These are phyloP conservation scores for Colletotrichum falcatum DNA, from an alignment of 2,329 filamentous ascomycete species.

Conservation along the genomic window DNA sequence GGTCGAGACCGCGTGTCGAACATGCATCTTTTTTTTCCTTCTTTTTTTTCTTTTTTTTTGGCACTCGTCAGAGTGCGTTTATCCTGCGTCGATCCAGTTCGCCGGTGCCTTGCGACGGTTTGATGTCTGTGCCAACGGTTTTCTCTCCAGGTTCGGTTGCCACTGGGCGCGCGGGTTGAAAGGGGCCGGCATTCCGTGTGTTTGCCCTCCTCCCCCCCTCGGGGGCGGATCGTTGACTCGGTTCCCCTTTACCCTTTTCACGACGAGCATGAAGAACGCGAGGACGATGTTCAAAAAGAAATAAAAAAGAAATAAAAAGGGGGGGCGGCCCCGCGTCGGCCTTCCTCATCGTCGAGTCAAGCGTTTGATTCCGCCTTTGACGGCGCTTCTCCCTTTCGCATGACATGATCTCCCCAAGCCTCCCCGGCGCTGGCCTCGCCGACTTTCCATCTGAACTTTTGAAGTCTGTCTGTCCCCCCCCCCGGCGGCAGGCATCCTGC, in stretches of 20 bases:
- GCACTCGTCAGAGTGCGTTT: too few relatives aligned
- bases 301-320: background rate
- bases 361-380: background rate
- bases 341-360: constrained; percentile 7
- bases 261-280: background rate
- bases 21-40: too few relatives aligned
- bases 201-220: too few relatives aligned
- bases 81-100: background rate
- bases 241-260: too few relatives aligned
- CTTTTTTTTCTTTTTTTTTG: too few relatives aligned
- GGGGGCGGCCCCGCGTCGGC: background rate
- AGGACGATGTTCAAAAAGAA: background rate
- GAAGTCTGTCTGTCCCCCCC: too few relatives aligned
- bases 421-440: constrained; percentile 11
- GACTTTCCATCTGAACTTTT: constrained; percentile 15
- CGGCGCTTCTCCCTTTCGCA: constrained; percentile 4
- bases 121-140: background rate
- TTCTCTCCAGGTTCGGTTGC: too few relatives aligned
- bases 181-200: too few relatives aligned
- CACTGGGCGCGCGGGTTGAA: background rate
- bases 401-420: constrained; percentile 31
- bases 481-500: background rate
- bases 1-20: background rate
- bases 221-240: background rate
- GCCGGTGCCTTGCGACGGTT: too few relatives aligned